These are phyloP conservation scores for Microglena sp. DNA, from an alignment of 139 green algal species.

Conservation along the genomic window DNA sequence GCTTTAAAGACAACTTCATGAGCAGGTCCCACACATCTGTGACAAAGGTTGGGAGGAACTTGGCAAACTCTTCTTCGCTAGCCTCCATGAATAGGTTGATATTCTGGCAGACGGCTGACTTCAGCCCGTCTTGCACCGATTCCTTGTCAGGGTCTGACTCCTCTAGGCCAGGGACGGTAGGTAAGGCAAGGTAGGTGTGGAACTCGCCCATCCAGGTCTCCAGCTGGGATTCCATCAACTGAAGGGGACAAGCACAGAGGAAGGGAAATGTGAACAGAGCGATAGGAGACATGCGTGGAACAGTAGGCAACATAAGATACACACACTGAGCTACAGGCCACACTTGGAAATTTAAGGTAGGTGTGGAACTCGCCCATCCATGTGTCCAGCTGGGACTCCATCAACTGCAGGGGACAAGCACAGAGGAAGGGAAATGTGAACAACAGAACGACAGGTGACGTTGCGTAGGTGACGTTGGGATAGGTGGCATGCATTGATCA, in stretches of 20 bases:
- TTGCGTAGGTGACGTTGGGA: no score
- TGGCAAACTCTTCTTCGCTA: conserved; percentile 91
- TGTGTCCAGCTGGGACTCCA: conserved; percentile 74
- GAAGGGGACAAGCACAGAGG: no score
- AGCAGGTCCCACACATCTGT: conserved; percentile 84
- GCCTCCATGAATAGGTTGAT: not conserved
- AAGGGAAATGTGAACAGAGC: no score
- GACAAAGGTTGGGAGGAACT: conserved; percentile 72
- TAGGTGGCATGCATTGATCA: no score
- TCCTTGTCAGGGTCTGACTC: conserved; percentile 62
- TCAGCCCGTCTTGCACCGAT: conserved; percentile 2
- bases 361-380: conserved; percentile 87
- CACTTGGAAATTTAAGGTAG: conserved; percentile 60
- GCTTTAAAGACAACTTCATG: conserved; percentile 33
- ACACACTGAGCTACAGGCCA: no score
- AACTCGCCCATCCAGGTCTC: conserved; percentile 86
- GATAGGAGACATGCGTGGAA: no score
- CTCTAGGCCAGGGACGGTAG: conserved; percentile 35
- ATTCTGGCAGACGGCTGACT: not conserved
- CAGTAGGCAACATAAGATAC: no score
- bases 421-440: no score
- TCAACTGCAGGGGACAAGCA: conserved; percentile 58
- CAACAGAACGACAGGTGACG: no score
- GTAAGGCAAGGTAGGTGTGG: conserved; percentile 63
- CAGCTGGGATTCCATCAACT: conserved; percentile 83